These are phyloP conservation scores for Endoconidiophora polonica DNA, from an alignment of 2,329 filamentous ascomycete genomes.

Conservation along the genomic window DNA sequence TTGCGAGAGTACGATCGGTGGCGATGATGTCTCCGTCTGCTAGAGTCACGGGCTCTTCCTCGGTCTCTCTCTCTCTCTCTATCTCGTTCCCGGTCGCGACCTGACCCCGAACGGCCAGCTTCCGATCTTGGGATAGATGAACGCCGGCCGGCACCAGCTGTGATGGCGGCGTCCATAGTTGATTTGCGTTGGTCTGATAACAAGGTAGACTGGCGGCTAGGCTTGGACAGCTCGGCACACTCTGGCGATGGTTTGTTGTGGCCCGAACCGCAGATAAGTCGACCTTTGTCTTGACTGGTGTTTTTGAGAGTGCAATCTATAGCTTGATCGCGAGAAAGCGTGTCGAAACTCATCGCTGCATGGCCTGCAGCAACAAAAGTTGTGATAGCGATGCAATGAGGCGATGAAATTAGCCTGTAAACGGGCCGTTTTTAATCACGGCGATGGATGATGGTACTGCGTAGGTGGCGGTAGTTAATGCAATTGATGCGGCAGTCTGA, in stretches of 20 bases:
- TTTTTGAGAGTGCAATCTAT: background rate
- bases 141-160: no score
- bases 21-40: constrained; percentile 1
- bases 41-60: constrained; percentile 2
- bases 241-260: background rate
- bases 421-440: no score
- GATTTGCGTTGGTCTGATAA: no score
- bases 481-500: no score
- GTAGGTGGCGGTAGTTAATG: no score
- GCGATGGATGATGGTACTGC: no score
- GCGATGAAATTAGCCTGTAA: no score
- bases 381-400: no score
- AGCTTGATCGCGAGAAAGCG: constrained; percentile 2
- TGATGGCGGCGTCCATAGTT: no score
- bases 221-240: background rate
- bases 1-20: background rate
- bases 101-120: background rate
- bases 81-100: background rate
- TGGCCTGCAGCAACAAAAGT: no score
- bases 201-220: background rate
- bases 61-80: constrained; percentile 1
- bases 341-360: background rate
- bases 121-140: background rate
- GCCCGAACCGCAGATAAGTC: background rate
- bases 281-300: background rate